Evolutionary conservation across 352 stramenopile species (phyloP).

Genomic region (Pythium aphanidermatum): DNA sequence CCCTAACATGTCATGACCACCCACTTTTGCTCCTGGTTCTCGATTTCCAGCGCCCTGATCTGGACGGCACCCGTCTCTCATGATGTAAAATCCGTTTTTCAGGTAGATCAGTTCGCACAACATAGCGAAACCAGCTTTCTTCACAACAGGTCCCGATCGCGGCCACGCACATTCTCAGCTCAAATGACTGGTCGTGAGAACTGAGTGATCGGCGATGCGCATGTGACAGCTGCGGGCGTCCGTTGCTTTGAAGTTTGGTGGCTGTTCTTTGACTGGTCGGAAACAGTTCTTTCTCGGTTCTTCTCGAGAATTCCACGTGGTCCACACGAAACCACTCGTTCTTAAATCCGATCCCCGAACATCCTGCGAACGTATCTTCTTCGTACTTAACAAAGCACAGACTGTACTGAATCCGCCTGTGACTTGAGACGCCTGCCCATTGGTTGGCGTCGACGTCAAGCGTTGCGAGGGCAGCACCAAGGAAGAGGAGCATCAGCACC

Average conservation of each 20-base stretch:
- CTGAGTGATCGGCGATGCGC: too few relatives aligned
- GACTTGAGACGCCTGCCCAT: conserved; percentile 18
- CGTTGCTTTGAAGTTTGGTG: too few relatives aligned
- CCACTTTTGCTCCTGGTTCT: conserved; percentile 17
- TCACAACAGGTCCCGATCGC: too few relatives aligned
- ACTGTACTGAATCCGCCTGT: conserved; percentile 3
- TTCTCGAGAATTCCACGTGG: conserved; percentile 9
- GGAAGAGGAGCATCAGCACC: background rate
- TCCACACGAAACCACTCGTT: conserved; percentile 3
- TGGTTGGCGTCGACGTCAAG: conserved; percentile 18
- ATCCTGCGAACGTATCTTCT: conserved; percentile 5
- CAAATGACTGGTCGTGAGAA: too few relatives aligned
- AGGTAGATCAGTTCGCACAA: too few relatives aligned
- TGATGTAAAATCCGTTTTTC: too few relatives aligned
- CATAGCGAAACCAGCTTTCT: too few relatives aligned
- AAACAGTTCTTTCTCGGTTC: conserved; percentile 7
- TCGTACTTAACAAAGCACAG: background rate
- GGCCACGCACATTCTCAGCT: too few relatives aligned
- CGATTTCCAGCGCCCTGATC: too few relatives aligned
- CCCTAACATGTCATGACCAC: conserved; percentile 17
- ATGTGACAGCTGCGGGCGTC: too few relatives aligned
- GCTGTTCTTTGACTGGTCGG: background rate
- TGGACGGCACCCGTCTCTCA: too few relatives aligned
- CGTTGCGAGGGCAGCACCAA: background rate
- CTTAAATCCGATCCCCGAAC: too few relatives aligned